Evolutionary conservation across 2,329 filamentous ascomycete genomes (phyloP), one percentile per base, ranked within the genome.

Genomic region (Penicillium sp.): DNA sequence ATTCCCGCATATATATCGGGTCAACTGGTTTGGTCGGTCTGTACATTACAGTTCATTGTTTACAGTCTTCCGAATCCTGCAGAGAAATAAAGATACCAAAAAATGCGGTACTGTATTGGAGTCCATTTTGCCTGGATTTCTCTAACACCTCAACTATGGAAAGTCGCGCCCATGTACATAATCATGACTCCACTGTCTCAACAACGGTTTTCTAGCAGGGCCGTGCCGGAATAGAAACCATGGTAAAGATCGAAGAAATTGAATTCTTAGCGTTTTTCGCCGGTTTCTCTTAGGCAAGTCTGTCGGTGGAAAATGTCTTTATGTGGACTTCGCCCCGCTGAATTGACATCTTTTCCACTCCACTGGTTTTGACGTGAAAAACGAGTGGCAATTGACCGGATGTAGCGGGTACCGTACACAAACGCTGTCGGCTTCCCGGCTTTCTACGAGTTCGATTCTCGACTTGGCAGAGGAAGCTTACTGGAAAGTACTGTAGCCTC

Each of bases 141-240:
- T 54, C 46, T 54, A 41, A 53, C 44, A 58, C 25, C 18, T n/a
- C 35, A 58, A 60, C 63, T 58, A 57, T 63, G 59, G 61, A 60
- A 64, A 55, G 25, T 37, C 23, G 31, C 43, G 53, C 33, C 22
- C 29, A 15, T 50, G 31, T 54, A 57, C 46, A 49, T 54, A 55
- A 56, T 42, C 42, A 37, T 49, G 49, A 50, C 57, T 65, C 63
- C 62, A 64, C 63, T 50, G 26, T 35, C 22, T 51, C 37, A 61
- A 60, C 55, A 63, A 58, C 57, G 62, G 63, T 60, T 63, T 42
- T 60, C 20, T 18, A 57, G 53, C 56, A 60, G 63, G 63, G 58
- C 62, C 62, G 63, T 59, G 51, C 63, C 63, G 63, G 56, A 23
- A 26, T 15, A 58, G 43, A 53, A 62, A 62, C 63, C 62, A 64